These are phyloP conservation scores for Spiromastix sp. DNA, from an alignment of 2,329 filamentous ascomycete species.

Conservation along the genomic window DNA sequence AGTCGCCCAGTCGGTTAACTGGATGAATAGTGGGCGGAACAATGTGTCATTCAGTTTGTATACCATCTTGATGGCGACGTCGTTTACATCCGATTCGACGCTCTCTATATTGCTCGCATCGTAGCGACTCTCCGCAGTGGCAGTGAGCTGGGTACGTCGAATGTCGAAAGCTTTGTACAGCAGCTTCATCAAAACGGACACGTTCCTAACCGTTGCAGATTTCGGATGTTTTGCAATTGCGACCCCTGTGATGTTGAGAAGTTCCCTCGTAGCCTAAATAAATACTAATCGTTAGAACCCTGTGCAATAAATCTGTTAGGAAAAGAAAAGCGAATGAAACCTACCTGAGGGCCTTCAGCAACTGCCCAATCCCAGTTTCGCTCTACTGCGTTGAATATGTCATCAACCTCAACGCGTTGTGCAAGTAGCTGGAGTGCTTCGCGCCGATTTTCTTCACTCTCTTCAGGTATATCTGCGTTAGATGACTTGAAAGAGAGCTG, in stretches of 20 bases:
- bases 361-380: constrained; percentile 61
- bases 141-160: constrained; percentile 29
- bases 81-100: constrained; percentile 57
- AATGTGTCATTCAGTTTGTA: constrained; percentile 92
- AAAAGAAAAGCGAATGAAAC: constrained; percentile 16
- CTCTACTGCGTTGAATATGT: constrained; percentile 63
- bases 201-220: constrained; percentile 64
- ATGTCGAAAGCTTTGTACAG: constrained; percentile 44
- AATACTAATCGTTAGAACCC: constrained; percentile 4
- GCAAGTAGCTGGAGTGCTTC: constrained; percentile 66
- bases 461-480: constrained; percentile 48
- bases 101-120: constrained; percentile 40
- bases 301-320: constrained; percentile 3
- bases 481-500: constrained; percentile 63
- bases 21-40: constrained; percentile 83
- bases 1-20: constrained; percentile 72
- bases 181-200: constrained; percentile 54
- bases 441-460: constrained; percentile 53
- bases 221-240: constrained; percentile 72
- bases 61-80: constrained; percentile 75
- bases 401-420: constrained; percentile 64
- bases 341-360: constrained; percentile 51
- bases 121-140: constrained; percentile 24
- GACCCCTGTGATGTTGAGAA: constrained; percentile 57
- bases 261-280: constrained; percentile 53